Evolutionary conservation across 257 asterid genomes (phyloP), one percentile per base, ranked within the genome.

Genomic region (Scutellaria barbata): DNA sequence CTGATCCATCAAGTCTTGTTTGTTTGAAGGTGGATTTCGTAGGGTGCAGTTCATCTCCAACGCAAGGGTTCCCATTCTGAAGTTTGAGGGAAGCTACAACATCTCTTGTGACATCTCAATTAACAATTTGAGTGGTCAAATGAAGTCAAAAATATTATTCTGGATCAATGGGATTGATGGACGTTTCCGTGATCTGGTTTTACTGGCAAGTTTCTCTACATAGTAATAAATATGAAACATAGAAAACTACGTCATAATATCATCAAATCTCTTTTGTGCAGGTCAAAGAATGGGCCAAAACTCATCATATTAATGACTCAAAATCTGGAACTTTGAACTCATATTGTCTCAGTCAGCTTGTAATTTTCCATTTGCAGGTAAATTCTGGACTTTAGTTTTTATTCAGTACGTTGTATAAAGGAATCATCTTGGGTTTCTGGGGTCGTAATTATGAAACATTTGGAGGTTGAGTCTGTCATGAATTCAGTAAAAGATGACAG

Each of bases 221-320:
- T 25, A 75, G 55, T 54, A 33, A 35, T 66, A 10, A 52, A 62
- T 61, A 9, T 71, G 66, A 68, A 73, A 12, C 39, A 45, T 20
- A 35, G 41, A 33, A 60, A 13, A 63, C 30, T 63, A 71, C 14
- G 30, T 62, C 53, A 25, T 63, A 25, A 52, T 39, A 25, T 81
- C 62, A 74, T 77, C 25, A 42, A 53, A 39, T 68, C 54, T 61
- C 50, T 77, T 61, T 71, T 80, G 45, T 78, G 92, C 89, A 95
- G 99, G 96, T 92, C 74, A 95, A 95, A 80, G 96, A 92, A 78
- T 95, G 99, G 99, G 97, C 99, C 42, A 89, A 87, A 81, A 75
- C 87, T 63, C 90, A 92, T 74, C 81, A 66, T 58, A 83, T 92
- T 57, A 95, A 92, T 79, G 96, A 95, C 72, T 83, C 99, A 17